Evolutionary conservation across 2,329 filamentous ascomycete genomes (phyloP).

Genomic region (Rhexocercosporidium sp.): DNA sequence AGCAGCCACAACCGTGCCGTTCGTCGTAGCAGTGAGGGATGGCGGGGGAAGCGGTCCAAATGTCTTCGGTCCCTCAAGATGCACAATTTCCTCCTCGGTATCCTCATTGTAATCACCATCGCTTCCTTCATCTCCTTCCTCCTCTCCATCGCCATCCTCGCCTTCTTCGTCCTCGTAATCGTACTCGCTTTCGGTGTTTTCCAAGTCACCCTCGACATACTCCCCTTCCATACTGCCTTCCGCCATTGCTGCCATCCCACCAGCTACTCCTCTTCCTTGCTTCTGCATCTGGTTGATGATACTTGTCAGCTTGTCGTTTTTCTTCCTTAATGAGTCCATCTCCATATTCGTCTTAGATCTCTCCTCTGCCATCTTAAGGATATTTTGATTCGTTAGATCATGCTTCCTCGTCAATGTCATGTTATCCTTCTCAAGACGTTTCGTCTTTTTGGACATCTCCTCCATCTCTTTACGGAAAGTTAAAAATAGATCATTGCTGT

Average conservation of each 20-base stretch:
- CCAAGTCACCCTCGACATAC: conserved; percentile 59
- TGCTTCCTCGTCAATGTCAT: conserved; percentile 89
- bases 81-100: conserved; percentile 44
- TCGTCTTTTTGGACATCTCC: conserved; percentile 99
- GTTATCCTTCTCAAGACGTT: conserved; percentile 95
- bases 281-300: conserved; percentile 97
- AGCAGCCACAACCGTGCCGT: conserved; percentile 25
- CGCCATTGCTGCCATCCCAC: conserved; percentile 65
- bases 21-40: conserved; percentile 36
- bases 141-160: conserved; percentile 62
- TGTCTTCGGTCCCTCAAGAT: conserved; percentile 38
- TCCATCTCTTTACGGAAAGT: conserved; percentile 99
- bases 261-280: conserved; percentile 79
- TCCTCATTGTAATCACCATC: conserved; percentile 57
- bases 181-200: conserved; percentile 67
- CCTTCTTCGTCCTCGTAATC: conserved; percentile 66
- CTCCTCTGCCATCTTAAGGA: conserved; percentile 96
- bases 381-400: conserved; percentile 91
- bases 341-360: conserved; percentile 77
- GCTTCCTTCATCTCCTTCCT: conserved; percentile 59
- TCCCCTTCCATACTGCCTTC: conserved; percentile 60
- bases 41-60: conserved; percentile 43
- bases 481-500: conserved; percentile 95
- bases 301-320: conserved; percentile 88
- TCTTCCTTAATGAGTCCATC: conserved; percentile 75